Conservation (phyloP, 164 flowering plant species). For the Aristolochia contorta region DNA sequence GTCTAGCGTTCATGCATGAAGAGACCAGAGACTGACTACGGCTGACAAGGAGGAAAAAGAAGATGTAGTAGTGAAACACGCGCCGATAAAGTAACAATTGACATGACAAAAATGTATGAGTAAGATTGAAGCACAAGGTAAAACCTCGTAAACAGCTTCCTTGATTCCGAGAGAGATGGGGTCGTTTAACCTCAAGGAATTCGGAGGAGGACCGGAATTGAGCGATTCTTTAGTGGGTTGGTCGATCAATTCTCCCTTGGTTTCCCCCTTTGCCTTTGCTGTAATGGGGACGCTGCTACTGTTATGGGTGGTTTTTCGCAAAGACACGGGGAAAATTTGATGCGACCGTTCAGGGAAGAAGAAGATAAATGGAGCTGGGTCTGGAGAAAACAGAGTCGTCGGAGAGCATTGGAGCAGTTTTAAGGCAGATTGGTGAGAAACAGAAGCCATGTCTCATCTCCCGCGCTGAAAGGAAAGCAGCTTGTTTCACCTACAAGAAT, state of each 20-base stretch:
- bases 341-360: not conserved
- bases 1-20: too few relatives aligned
- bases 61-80: too few relatives aligned
- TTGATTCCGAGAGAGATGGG: conserved; percentile 1
- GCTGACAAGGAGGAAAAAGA: too few relatives aligned
- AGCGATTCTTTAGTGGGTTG: not conserved
- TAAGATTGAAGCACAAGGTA: not conserved
- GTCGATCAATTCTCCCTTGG: not conserved
- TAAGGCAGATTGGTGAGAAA: not conserved
- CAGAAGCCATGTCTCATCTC: conserved; percentile 1
- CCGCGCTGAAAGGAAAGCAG: too few relatives aligned
- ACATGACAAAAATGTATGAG: too few relatives aligned
- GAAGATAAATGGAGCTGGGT: not conserved
- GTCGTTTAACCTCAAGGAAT: not conserved
- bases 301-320: too few relatives aligned
- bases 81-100: too few relatives aligned
- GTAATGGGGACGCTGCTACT: not conserved
- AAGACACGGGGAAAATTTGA: too few relatives aligned
- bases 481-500: too few relatives aligned
- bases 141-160: conserved; percentile 1
- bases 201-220: not conserved
- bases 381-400: not conserved
- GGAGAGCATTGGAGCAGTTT: conserved; percentile 1
- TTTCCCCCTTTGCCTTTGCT: not conserved
- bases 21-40: too few relatives aligned